Percentiles rank a stretch among this genome's conserved stretches.
These are phyloP conservation scores for Dryas octopetala DNA, from an alignment of 306 rosid species.

Conservation along the genomic window DNA sequence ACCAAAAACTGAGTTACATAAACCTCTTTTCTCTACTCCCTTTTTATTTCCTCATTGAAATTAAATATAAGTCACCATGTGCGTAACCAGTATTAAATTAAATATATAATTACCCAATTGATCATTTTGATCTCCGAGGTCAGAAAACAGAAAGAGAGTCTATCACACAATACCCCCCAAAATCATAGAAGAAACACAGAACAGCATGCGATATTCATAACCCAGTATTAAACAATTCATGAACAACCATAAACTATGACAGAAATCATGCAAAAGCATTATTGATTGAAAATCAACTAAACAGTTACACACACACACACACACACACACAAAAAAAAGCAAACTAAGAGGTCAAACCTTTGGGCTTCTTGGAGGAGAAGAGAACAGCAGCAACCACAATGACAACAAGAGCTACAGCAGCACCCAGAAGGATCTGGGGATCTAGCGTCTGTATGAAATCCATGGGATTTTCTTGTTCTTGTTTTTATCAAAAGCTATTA, in stretches of 20 bases:
- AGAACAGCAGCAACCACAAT: slow-evolving; percentile 60
- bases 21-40: no score
- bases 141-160: not conserved
- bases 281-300: not conserved
- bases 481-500: not conserved
- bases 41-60: no score
- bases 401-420: slow-evolving; percentile 52
- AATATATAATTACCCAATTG: not conserved
- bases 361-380: slow-evolving; percentile 58
- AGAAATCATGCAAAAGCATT: not conserved
- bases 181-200: slow-evolving; percentile 4
- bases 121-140: not conserved
- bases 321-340: not conserved
- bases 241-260: not conserved
- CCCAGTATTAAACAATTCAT: not conserved
- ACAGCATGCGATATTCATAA: not conserved
- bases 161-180: not conserved
- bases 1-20: no score
- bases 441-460: slow-evolving; percentile 54
- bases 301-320: not conserved
- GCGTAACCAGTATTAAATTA: no score
- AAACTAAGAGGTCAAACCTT: slow-evolving; percentile 41
- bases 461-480: slow-evolving; percentile 35
- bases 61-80: no score
- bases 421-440: slow-evolving; percentile 56